Percentiles rank a stretch among this genome's conserved stretches.
Evolutionary conservation across 805 yeast genomes (phyloP).

Genomic region (Ogataea nonfermentans): DNA sequence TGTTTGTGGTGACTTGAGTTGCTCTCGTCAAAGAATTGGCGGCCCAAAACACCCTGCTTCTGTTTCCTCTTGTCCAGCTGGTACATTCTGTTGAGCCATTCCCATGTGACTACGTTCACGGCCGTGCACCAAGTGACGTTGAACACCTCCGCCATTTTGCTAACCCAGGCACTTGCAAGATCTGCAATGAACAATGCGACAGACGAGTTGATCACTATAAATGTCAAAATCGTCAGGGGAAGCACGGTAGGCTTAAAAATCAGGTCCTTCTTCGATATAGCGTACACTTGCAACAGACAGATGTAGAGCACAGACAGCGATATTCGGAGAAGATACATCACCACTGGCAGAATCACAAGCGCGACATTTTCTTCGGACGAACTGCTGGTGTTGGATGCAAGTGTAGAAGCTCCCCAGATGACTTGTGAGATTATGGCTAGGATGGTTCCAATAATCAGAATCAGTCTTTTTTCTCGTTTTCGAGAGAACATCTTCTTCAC

Average conservation of each 20-base stretch:
- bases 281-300: conserved; percentile 56
- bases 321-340: conserved; percentile 69
- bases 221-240: conserved; percentile 54
- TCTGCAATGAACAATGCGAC: conserved; percentile 75
- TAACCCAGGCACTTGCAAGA: conserved; percentile 72
- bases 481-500: conserved; percentile 66
- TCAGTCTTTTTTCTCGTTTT: conserved; percentile 62
- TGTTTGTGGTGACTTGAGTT: conserved; percentile 2
- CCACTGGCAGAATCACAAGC: conserved; percentile 64
- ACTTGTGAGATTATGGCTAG: conserved; percentile 57
- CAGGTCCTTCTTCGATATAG: conserved; percentile 49
- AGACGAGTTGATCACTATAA: conserved; percentile 55
- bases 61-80: conserved; percentile 57
- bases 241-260: conserved; percentile 50
- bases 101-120: conserved; percentile 78
- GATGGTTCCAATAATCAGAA: conserved; percentile 56
- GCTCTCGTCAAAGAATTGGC: conserved; percentile 70
- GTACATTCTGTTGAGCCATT: conserved; percentile 72
- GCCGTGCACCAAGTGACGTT: conserved; percentile 69
- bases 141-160: conserved; percentile 69
- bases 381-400: conserved; percentile 26
- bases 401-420: conserved; percentile 68
- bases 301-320: conserved; percentile 69
- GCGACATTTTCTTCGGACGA: conserved; percentile 40
- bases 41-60: conserved; percentile 69